Percentiles rank a stretch among this genome's conserved stretches.
Conservation (phyloP, 1,139 yeast genomes). For the Blastobotrys aristatus region DNA sequence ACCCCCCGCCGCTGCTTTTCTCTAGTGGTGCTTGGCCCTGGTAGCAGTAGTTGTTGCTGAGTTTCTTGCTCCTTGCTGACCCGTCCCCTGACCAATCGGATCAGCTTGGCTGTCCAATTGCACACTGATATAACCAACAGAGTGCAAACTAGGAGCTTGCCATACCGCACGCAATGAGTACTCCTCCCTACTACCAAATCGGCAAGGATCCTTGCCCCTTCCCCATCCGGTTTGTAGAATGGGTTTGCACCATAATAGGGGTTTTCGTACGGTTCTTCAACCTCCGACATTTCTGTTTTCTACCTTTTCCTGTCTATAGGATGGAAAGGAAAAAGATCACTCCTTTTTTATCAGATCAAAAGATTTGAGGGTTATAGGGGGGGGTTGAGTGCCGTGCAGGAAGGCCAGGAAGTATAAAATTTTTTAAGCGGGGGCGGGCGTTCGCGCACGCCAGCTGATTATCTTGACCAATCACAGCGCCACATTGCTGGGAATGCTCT, state of each 20-base stretch:
- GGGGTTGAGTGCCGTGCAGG: too few relatives aligned
- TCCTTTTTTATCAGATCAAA: background rate
- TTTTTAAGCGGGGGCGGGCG: too few relatives aligned
- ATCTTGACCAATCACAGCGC: background rate
- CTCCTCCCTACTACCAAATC: constrained; percentile 2
- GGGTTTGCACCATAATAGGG: constrained; percentile 10
- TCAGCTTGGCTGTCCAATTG: constrained; percentile 7
- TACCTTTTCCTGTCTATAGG: background rate
- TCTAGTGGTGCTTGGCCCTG: background rate
- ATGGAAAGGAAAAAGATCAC: background rate
- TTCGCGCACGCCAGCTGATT: background rate
- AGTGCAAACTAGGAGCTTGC: background rate
- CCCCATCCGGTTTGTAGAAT: background rate
- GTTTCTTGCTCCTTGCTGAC: background rate
- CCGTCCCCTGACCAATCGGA: background rate
- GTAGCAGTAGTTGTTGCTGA: background rate
- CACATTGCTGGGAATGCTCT: too few relatives aligned
- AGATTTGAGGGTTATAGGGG: too few relatives aligned
- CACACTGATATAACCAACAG: background rate
- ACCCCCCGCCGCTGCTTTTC: background rate
- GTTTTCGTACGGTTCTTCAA: background rate
- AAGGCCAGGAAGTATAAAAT: too few relatives aligned
- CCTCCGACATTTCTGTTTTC: background rate
- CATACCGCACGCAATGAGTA: background rate
- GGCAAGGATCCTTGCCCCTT: background rate